A percentile compares a stretch with the other conserved stretches of the same genome.
These are phyloP conservation scores for Solanum raphanifolium DNA, from an alignment of 257 asterid species.

Conservation along the genomic window DNA sequence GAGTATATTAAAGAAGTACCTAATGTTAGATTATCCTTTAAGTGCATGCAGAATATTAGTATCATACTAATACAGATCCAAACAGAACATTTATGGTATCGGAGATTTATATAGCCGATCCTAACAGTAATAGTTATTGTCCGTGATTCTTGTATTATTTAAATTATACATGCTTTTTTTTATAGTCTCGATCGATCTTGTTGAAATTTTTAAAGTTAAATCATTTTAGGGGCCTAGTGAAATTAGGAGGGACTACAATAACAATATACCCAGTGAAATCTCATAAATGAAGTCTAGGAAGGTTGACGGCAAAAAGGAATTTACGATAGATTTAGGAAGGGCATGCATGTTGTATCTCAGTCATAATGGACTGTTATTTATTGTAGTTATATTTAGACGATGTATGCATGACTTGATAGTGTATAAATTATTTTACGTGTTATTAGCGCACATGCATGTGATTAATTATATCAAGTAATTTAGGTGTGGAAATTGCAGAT, in stretches of 20 bases:
- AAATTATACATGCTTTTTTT: background rate
- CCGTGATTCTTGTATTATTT: background rate
- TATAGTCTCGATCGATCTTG: background rate
- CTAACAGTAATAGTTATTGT: background rate
- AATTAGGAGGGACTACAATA: background rate
- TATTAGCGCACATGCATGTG: background rate
- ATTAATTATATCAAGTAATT: background rate
- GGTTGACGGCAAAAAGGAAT: too few relatives aligned
- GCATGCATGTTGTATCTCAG: background rate
- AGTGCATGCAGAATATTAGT: background rate
- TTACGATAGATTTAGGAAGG: too few relatives aligned
- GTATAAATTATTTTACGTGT: background rate
- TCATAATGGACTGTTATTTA: background rate
- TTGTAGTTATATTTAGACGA: too few relatives aligned
- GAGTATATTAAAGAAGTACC: background rate
- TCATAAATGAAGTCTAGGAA: too few relatives aligned
- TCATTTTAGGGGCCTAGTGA: background rate
- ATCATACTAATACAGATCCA: background rate
- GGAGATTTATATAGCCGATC: background rate
- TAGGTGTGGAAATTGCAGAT: slow-evolving; percentile 26
- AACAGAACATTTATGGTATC: background rate
- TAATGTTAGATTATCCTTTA: background rate
- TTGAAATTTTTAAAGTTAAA: background rate
- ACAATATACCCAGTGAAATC: too few relatives aligned
- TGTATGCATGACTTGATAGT: background rate